A percentile compares a stretch with the other conserved stretches of the same genome.
Evolutionary conservation across 352 stramenopile species (phyloP).

Genomic region (Halophytophthora batemanensis): DNA sequence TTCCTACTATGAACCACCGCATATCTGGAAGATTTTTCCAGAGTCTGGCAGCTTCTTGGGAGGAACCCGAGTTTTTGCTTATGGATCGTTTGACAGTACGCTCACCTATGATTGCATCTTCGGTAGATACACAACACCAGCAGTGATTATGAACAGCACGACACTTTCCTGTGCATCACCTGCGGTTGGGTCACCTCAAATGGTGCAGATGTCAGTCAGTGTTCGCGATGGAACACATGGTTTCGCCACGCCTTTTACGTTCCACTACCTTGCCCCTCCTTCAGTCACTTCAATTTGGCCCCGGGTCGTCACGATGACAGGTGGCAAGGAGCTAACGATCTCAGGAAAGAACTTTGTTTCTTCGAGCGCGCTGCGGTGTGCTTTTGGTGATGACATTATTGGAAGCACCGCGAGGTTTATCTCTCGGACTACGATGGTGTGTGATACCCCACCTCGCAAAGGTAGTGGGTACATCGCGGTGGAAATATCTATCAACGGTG

Average conservation of each 20-base stretch:
- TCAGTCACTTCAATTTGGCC: slow-evolving; percentile 23
- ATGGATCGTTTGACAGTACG: slow-evolving; percentile 18
- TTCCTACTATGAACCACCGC: slow-evolving; percentile 16
- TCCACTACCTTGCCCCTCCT: slow-evolving; percentile 25
- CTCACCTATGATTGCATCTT: slow-evolving; percentile 33
- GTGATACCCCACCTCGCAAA: slow-evolving; percentile 17
- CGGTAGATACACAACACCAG: slow-evolving; percentile 1
- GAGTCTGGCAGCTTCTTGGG: slow-evolving; percentile 20
- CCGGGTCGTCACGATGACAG: slow-evolving; percentile 9
- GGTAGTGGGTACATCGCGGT: slow-evolving; percentile 26
- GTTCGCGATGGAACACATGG: neutral
- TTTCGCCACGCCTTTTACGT: neutral
- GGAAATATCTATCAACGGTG: slow-evolving; percentile 44
- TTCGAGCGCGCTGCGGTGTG: slow-evolving; percentile 21
- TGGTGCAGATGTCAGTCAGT: slow-evolving; percentile 3
- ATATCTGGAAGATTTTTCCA: slow-evolving; percentile 20
- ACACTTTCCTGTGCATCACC: slow-evolving; percentile 22
- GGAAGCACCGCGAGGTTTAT: slow-evolving; percentile 14
- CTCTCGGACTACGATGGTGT: slow-evolving; percentile 27
- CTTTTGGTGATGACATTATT: slow-evolving; percentile 31
- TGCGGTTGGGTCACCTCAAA: neutral
- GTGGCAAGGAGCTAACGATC: slow-evolving; percentile 30
- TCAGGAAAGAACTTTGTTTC: slow-evolving; percentile 31
- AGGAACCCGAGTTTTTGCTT: slow-evolving; percentile 18
- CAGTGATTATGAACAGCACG: slow-evolving; percentile 15